Evolutionary conservation across 2,329 filamentous ascomycete genomes (phyloP).

Genomic region (Alternaria angustiovoidea): DNA sequence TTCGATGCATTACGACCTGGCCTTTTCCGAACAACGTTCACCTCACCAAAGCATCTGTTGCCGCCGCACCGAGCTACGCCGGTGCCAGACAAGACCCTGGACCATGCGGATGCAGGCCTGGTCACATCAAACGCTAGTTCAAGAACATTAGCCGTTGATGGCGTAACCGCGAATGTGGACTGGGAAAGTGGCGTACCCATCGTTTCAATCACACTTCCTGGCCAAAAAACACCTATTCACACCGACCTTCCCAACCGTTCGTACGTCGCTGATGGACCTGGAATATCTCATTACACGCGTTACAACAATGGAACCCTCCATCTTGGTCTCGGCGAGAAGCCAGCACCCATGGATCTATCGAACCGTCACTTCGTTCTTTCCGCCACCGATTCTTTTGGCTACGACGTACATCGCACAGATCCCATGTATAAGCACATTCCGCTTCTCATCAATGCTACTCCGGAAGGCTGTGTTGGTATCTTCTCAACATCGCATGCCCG

Average conservation of each 20-base stretch:
- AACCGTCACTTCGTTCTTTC: constrained; percentile 72
- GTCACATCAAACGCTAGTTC: constrained; percentile 47
- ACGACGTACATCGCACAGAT: constrained; percentile 74
- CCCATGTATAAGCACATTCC: constrained; percentile 81
- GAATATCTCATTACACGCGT: constrained; percentile 70
- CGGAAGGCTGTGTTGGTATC: constrained; percentile 69
- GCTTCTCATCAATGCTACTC: constrained; percentile 72
- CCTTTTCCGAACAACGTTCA: constrained; percentile 73
- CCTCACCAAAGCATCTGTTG: constrained; percentile 67
- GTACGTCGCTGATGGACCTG: constrained; percentile 68
- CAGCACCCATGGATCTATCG: constrained; percentile 75
- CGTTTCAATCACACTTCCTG: constrained; percentile 63
- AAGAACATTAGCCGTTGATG: constrained; percentile 57
- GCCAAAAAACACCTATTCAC: constrained; percentile 63
- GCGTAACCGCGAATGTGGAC: constrained; percentile 64
- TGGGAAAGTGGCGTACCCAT: constrained; percentile 66
- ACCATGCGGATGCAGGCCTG: constrained; percentile 38
- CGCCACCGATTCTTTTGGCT: constrained; percentile 76
- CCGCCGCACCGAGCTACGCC: constrained; percentile 70
- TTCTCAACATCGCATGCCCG: constrained; percentile 73
- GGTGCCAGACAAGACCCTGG: constrained; percentile 53
- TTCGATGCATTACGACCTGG: constrained; percentile 70
- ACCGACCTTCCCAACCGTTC: constrained; percentile 71
- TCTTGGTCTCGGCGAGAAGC: constrained; percentile 75
- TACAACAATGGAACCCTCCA: constrained; percentile 71